Evolutionary conservation across 768 basidiomycete species (phyloP), one percentile per base, ranked within the genome.

Genomic region (Pholiota conissans): DNA sequence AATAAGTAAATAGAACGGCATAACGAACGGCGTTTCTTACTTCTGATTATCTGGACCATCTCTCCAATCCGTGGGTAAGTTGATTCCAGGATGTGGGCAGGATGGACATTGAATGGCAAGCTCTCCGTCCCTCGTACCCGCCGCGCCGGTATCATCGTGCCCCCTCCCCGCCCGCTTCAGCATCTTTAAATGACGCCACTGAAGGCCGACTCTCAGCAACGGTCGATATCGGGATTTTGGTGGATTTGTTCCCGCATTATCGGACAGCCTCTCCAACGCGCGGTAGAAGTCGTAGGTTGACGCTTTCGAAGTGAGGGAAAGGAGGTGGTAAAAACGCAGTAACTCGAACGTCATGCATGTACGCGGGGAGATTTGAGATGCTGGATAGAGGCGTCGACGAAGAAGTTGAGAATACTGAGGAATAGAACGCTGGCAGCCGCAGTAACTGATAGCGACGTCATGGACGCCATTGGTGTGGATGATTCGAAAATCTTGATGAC

Each of bases 291-390:
- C n/a, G n/a, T n/a, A n/a, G n/a, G n/a, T n/a, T n/a, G n/a, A n/a
- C n/a, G n/a, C n/a, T n/a, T n/a, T n/a, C 55, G 24, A 48, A 56
- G 71, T 64, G 13, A 74, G 66, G 0, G 66, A 65, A 5, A 73
- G 57, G 1, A 71, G 18, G 10, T 79, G 75, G 42, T 73, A 76
- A 45, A 2, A 57, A 34, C 3, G 42, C 1, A 61, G 49, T 6
- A 61, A 37, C 10, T 39, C 42, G 28, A 67, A 62, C 2, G 63
- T 61, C 10, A 58, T 52, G 28, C 32, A 54, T 1, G 57, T 57
- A 27, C 51, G 49, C 5, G 57, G 18, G 1, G 6, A 2, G 5
- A 55, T 14, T 30, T 57, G 51, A 2, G 58, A 49, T 13, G 64
- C 64, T 4, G 64, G 66, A 49, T 47, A n/a, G n/a, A n/a, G n/a